Evolutionary conservation across 306 rosid species (phyloP).

Genomic region (Vachellia pachyceras): DNA sequence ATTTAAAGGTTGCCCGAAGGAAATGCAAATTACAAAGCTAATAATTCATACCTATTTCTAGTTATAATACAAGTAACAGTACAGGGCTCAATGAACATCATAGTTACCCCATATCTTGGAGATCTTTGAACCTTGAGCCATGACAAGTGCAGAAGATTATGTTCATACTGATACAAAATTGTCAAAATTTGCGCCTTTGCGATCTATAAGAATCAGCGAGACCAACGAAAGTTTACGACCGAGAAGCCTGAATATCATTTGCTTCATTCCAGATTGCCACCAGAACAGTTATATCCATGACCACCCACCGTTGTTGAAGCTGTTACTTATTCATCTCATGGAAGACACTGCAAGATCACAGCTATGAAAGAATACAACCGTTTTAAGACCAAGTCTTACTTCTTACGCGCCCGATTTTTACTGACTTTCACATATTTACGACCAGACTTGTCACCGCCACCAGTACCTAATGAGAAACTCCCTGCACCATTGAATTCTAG

Average conservation of each 20-base stretch:
- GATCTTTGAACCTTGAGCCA: slow-evolving; percentile 46
- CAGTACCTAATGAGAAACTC: slow-evolving; percentile 85
- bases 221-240: not conserved
- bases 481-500: slow-evolving; percentile 61
- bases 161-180: slow-evolving; percentile 68
- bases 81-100: slow-evolving; percentile 35
- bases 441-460: slow-evolving; percentile 73
- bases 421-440: slow-evolving; percentile 54
- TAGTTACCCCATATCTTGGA: slow-evolving; percentile 43
- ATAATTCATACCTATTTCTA: slow-evolving; percentile 45
- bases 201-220: slow-evolving; percentile 36
- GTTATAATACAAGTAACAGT: slow-evolving; percentile 66
- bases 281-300: slow-evolving; percentile 31
- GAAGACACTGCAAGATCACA: slow-evolving; percentile 17
- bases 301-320: slow-evolving; percentile 24
- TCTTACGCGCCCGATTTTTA: slow-evolving; percentile 64
- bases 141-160: slow-evolving; percentile 47
- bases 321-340: slow-evolving; percentile 28
- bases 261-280: slow-evolving; percentile 42
- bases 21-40: slow-evolving; percentile 33
- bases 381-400: slow-evolving; percentile 46
- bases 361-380: slow-evolving; percentile 31
- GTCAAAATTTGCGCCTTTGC: slow-evolving; percentile 47
- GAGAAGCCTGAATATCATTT: slow-evolving; percentile 35
- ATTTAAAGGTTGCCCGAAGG: slow-evolving; percentile 17